These are phyloP conservation scores for Ganoderma sp. DNA, from an alignment of 1,284 basidiomycete genomes.

Conservation along the genomic window DNA sequence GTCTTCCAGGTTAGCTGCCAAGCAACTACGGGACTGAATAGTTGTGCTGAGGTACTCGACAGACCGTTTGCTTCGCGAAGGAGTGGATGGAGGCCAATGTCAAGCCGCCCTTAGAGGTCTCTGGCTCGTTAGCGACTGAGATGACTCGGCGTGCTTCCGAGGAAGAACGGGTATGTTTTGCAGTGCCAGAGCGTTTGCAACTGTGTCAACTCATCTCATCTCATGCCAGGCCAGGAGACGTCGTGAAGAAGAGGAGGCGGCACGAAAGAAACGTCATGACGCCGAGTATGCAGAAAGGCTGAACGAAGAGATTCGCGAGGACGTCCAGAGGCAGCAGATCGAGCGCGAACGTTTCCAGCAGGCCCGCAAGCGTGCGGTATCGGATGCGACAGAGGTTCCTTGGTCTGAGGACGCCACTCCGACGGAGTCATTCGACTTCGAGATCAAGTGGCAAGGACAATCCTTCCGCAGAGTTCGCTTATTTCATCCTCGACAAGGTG, in stretches of 20 bases:
- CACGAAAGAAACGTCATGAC: constrained; percentile 52
- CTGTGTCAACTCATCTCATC: neutral
- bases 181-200: neutral
- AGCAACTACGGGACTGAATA: no score
- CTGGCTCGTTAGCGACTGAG: constrained; percentile 73
- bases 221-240: constrained; percentile 43
- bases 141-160: constrained; percentile 74
- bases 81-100: constrained; percentile 71
- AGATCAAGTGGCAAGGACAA: constrained; percentile 63
- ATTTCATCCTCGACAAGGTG: constrained; percentile 71
- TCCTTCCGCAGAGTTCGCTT: constrained; percentile 68
- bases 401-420: constrained; percentile 50
- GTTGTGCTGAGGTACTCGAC: neutral
- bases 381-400: constrained; percentile 69
- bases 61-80: constrained; percentile 71
- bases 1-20: constrained; percentile 65
- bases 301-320: constrained; percentile 66
- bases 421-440: constrained; percentile 63
- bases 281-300: constrained; percentile 58
- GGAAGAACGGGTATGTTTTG: constrained; percentile 58
- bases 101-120: constrained; percentile 59
- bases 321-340: constrained; percentile 59
- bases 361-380: constrained; percentile 64
- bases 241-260: constrained; percentile 57
- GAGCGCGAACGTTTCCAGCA: constrained; percentile 56